These are phyloP conservation scores for Tricholoma sp. DNA, from an alignment of 768 basidiomycete genomes.

Conservation along the genomic window DNA sequence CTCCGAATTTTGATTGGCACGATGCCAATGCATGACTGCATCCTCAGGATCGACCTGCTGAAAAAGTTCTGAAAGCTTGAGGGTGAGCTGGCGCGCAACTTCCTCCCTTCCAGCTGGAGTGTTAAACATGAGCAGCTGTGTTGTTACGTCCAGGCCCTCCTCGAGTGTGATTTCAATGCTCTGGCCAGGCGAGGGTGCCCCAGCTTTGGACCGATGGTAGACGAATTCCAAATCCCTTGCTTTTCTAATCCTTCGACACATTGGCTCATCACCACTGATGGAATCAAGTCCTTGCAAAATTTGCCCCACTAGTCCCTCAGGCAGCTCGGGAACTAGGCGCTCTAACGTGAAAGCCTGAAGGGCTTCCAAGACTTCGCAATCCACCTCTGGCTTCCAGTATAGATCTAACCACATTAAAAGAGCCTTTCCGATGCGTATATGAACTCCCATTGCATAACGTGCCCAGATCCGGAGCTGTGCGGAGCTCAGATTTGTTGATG, in stretches of 20 bases:
- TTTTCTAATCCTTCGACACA: conserved; percentile 11
- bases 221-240: conserved; percentile 9
- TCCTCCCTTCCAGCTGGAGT: conserved; percentile 32
- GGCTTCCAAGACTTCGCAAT: conserved; percentile 33
- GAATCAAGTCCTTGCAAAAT: conserved; percentile 26
- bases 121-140: conserved; percentile 28
- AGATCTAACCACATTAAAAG: conserved; percentile 68
- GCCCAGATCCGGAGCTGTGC: conserved; percentile 32
- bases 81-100: conserved; percentile 42
- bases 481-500: conserved; percentile 20
- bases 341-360: conserved; percentile 20
- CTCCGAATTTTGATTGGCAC: conserved; percentile 24
- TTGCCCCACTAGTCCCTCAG: conserved; percentile 18
- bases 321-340: conserved; percentile 23
- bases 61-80: conserved; percentile 31
- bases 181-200: neutral
- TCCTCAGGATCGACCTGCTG: conserved; percentile 37
- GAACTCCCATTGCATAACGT: conserved; percentile 42
- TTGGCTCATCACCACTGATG: conserved; percentile 9
- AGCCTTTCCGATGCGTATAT: conserved; percentile 54
- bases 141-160: conserved; percentile 19
- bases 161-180: conserved; percentile 11
- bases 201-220: conserved; percentile 1
- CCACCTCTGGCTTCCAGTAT: conserved; percentile 58
- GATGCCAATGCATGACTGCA: conserved; percentile 35